Evolutionary conservation across 129 eudicot species (phyloP).

Genomic region (Centrapalus pauciflorus): DNA sequence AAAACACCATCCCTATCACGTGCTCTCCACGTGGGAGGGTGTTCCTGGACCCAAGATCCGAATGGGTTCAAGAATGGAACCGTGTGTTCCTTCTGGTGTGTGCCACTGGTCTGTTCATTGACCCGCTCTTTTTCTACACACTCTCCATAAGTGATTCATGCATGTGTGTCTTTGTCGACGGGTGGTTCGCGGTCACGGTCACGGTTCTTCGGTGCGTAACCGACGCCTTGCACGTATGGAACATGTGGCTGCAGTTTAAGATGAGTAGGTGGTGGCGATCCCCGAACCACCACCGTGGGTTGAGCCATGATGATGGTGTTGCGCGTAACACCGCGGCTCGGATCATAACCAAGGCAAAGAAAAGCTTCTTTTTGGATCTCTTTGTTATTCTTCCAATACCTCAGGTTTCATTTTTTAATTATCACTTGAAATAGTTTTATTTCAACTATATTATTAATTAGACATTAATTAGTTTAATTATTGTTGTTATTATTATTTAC

Average conservation of each 20-base stretch:
- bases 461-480: not conserved
- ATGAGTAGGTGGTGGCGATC: slow-evolving; percentile 39
- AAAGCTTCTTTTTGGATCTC: slow-evolving; percentile 74
- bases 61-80: slow-evolving; percentile 89
- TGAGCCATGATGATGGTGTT: slow-evolving; percentile 17
- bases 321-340: slow-evolving; percentile 37
- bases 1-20: not conserved
- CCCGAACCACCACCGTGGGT: slow-evolving; percentile 8
- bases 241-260: slow-evolving; percentile 87
- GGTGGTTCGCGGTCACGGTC: slow-evolving; percentile 89
- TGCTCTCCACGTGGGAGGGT: slow-evolving; percentile 24
- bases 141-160: slow-evolving; percentile 66
- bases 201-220: slow-evolving; percentile 77
- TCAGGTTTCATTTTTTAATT: slow-evolving; percentile 44
- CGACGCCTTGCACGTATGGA: slow-evolving; percentile 78
- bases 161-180: slow-evolving; percentile 89
- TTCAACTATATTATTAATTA: not conserved
- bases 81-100: slow-evolving; percentile 78
- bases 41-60: slow-evolving; percentile 56
- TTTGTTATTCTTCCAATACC: slow-evolving; percentile 92
- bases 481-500: no score
- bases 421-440: not conserved
- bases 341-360: slow-evolving; percentile 41
- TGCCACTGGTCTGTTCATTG: slow-evolving; percentile 79
- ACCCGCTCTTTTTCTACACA: slow-evolving; percentile 86